These are phyloP conservation scores for Ochetophila trinervis DNA, from an alignment of 306 rosid genomes.

Conservation along the genomic window DNA sequence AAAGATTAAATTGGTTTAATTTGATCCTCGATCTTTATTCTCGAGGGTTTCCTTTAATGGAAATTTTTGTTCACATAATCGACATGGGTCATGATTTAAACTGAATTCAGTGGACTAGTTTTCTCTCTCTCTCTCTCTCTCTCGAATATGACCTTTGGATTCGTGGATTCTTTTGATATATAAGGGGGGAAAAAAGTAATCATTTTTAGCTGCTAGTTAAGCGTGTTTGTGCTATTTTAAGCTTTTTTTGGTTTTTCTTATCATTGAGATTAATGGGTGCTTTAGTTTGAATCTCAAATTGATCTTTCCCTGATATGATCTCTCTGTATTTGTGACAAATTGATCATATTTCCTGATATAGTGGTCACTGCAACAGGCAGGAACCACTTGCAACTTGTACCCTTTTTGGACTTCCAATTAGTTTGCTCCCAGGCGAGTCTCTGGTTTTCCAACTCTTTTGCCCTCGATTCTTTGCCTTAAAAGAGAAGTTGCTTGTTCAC, in stretches of 20 bases:
- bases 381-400: constrained; percentile 40
- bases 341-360: constrained; percentile 45
- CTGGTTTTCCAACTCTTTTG: constrained; percentile 22
- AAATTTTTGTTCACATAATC: constrained; percentile 20
- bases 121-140: not conserved
- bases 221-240: not conserved
- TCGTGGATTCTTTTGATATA: constrained; percentile 28
- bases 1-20: constrained; percentile 4
- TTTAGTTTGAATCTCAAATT: constrained; percentile 29
- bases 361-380: constrained; percentile 78
- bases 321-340: constrained; percentile 20
- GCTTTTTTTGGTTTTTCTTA: not conserved
- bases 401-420: constrained; percentile 25
- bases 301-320: constrained; percentile 18
- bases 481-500: constrained; percentile 16
- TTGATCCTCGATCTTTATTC: constrained; percentile 1
- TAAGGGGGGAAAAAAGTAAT: constrained; percentile 30
- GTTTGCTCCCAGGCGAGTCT: constrained; percentile 26
- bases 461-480: constrained; percentile 18
- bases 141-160: constrained; percentile 17
- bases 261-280: constrained; percentile 25
- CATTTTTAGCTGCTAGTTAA: constrained; percentile 20
- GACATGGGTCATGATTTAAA: constrained; percentile 19
- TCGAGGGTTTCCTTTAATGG: not conserved
- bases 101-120: constrained; percentile 7